Conservation (phyloP, 2,329 filamentous ascomycete genomes). For the Xylaria sp. region DNA sequence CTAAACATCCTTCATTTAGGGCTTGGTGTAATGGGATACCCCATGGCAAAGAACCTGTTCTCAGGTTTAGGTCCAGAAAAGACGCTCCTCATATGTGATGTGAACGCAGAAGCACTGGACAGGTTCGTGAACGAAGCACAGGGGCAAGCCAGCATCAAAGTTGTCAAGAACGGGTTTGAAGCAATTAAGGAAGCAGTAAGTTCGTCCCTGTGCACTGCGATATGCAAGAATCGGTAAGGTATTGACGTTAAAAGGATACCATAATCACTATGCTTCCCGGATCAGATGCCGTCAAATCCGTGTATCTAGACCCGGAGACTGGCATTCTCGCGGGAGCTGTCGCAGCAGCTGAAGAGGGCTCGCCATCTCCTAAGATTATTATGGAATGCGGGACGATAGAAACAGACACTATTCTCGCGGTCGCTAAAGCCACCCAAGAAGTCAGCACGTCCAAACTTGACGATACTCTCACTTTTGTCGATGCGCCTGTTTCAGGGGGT, state of each 20-base stretch:
- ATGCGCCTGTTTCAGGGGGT: slow-evolving; percentile 53
- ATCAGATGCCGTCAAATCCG: slow-evolving; percentile 51
- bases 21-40: slow-evolving; percentile 52
- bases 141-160: slow-evolving; percentile 51
- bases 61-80: slow-evolving; percentile 42
- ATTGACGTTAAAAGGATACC: slow-evolving; percentile 45
- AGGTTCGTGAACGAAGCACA: slow-evolving; percentile 53
- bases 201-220: neutral
- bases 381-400: slow-evolving; percentile 52
- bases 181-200: slow-evolving; percentile 52
- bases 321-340: slow-evolving; percentile 50
- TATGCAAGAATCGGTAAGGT: neutral
- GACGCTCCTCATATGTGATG: slow-evolving; percentile 50
- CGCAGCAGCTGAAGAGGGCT: slow-evolving; percentile 22
- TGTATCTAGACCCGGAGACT: slow-evolving; percentile 51
- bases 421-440: slow-evolving; percentile 66
- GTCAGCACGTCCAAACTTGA: slow-evolving; percentile 46
- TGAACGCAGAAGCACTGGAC: slow-evolving; percentile 51
- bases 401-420: slow-evolving; percentile 55
- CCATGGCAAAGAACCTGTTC: slow-evolving; percentile 52
- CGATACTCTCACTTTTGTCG: slow-evolving; percentile 48
- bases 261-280: slow-evolving; percentile 57
- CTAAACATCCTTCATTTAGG: slow-evolving; percentile 36
- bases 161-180: slow-evolving; percentile 52
- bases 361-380: slow-evolving; percentile 41